Base-by-base conservation (phyloP, 208 protist species). In the Crithidia fasciculata region DNA sequence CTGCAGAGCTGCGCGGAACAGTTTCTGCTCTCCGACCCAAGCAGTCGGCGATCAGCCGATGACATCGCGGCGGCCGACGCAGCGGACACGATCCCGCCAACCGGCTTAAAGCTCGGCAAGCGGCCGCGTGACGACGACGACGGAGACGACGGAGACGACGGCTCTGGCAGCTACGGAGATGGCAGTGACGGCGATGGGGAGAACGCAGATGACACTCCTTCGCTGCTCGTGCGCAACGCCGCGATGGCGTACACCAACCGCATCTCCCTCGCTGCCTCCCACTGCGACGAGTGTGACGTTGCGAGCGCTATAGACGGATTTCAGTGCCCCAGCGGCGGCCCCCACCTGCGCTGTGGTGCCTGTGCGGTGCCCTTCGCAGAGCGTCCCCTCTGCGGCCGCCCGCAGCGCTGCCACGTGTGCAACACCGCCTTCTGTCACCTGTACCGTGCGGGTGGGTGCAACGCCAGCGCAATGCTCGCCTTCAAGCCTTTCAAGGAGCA, bases 341-440 rank as follows among this genome's bases (percentile, higher is more conserved):
- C 85, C 0, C 94, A 96, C 58, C 73, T 88, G 13, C 43, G 13
- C 7, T 96, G 94, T 63, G 2, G 28, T 6, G 58, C 71, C 5
- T 96, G 91, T 66, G 10, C 62, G 19, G 15, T 37, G n/a, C 62
- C 69, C 18, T 97, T 95, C 65, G 85, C 93, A 0, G 81, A 93
- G 43, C 84, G 93, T 9, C 90, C 93, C 4, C 81, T 95, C 5
- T 93, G 87, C 47, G 76, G 68, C n/a, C 80, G 81, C 0, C 85
- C 88, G 54, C 91, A 96, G 77, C 74, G 82, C 19, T 96, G 94
- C 76, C 82, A 89, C 50, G 72, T 98, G 8, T 98, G 94, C 78
- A 82, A 67, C 41, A 50, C 56, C 0, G 78, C 91, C 8, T 90
- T 85, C 80, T 98, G 94, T 66, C 74, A 86, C 65, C 79, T 95